These are phyloP conservation scores for Nemania abortiva DNA, from an alignment of 2,329 filamentous ascomycete genomes.

Conservation along the genomic window DNA sequence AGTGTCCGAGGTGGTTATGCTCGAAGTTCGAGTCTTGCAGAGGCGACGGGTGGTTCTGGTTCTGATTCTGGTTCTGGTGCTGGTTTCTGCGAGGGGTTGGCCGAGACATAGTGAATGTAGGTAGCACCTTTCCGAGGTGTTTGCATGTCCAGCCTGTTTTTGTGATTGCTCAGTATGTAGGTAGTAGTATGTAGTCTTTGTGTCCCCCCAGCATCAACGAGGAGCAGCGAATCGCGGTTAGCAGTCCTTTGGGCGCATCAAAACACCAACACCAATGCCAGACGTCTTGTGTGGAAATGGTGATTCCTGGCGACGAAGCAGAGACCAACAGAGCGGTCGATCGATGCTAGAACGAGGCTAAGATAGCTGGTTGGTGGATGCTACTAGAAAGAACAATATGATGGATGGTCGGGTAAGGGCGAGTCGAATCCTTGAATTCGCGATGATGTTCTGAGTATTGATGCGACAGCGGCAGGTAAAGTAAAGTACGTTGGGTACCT, in stretches of 20 bases:
- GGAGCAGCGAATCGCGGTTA: not conserved
- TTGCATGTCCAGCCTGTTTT: conserved; percentile 14
- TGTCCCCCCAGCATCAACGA: not conserved
- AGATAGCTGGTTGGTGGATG: not conserved
- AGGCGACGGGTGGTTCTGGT: conserved; percentile 41
- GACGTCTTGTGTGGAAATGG: not conserved
- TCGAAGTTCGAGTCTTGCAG: conserved; percentile 25
- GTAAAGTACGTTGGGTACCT: not conserved
- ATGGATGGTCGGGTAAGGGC: no score
- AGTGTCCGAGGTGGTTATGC: conserved; percentile 16
- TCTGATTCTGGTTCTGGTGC: not conserved
- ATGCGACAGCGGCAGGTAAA: not conserved
- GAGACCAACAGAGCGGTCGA: not conserved
- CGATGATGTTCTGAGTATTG: not conserved
- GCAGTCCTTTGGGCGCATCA: not conserved
- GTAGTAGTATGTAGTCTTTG: not conserved
- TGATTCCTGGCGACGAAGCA: not conserved
- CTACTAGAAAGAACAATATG: not conserved
- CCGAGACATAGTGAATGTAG: conserved; percentile 51
- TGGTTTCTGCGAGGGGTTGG: conserved; percentile 52
- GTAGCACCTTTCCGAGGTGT: not conserved
- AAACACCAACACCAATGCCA: not conserved
- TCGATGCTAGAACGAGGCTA: not conserved
- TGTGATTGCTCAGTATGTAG: not conserved
- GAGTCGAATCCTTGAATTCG: not conserved